Percentiles rank a stretch among this genome's conserved stretches.
These are phyloP conservation scores for Leccinum truebloodii DNA, from an alignment of 768 basidiomycete genomes.

Conservation along the genomic window DNA sequence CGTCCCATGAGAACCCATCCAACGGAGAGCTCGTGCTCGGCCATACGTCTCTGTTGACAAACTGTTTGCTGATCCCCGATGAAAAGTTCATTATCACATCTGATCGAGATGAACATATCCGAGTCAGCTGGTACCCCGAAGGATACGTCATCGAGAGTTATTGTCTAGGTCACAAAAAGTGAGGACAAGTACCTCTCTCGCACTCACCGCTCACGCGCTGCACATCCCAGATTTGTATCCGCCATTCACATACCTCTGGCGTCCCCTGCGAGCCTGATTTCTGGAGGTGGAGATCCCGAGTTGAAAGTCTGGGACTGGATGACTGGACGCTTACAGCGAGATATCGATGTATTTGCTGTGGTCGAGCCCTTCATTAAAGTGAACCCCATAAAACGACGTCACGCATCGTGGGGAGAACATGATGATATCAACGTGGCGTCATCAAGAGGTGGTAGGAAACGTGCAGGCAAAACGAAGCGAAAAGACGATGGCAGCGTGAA, in stretches of 20 bases:
- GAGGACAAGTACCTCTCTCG: slow-evolving; percentile 23
- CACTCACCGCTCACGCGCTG: slow-evolving; percentile 2
- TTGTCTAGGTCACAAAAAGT: slow-evolving; percentile 86
- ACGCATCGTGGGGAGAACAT: slow-evolving; percentile 34
- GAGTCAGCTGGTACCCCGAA: slow-evolving; percentile 87
- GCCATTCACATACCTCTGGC: slow-evolving; percentile 68
- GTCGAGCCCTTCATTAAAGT: slow-evolving; percentile 50
- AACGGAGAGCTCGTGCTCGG: slow-evolving; percentile 75
- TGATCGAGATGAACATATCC: slow-evolving; percentile 94
- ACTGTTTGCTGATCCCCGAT: slow-evolving; percentile 65
- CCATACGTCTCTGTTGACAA: slow-evolving; percentile 84
- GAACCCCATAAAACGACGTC: slow-evolving; percentile 33
- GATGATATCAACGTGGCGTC: slow-evolving; percentile 22
- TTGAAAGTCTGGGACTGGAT: slow-evolving; percentile 84
- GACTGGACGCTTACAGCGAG: slow-evolving; percentile 52
- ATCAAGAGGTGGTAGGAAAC: slow-evolving; percentile 19
- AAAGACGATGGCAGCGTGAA: slow-evolving; percentile 20
- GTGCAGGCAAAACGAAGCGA: slow-evolving; percentile 24
- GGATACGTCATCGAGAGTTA: slow-evolving; percentile 86
- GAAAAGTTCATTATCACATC: slow-evolving; percentile 81
- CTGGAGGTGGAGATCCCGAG: slow-evolving; percentile 83
- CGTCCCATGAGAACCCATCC: slow-evolving; percentile 70
- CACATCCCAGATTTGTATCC: slow-evolving; percentile 68
- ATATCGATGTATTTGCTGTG: slow-evolving; percentile 50
- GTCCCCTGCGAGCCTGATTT: slow-evolving; percentile 56